phyloP scores from a whole-genome alignment of 1,139 yeast species.

The Scheffersomyces cryptocercus region DNA sequence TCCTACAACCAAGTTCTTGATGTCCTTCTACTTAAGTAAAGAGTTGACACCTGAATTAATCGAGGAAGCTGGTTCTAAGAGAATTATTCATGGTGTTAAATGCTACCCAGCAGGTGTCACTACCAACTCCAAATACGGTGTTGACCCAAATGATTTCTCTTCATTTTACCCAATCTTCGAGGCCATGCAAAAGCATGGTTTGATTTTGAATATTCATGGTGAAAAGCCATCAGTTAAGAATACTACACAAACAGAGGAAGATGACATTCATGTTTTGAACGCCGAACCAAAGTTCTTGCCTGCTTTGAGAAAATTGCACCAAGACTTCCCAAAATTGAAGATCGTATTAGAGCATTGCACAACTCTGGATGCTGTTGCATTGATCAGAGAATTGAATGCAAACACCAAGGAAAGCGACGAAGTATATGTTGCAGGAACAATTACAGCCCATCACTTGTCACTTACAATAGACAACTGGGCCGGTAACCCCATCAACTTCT shows the following conservation, averaged over 20 bases:
- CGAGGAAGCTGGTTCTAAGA: conserved; percentile 70
- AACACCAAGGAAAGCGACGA: conserved; percentile 42
- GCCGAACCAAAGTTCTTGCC: conserved; percentile 95
- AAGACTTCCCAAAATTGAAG: conserved; percentile 81
- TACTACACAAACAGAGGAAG: conserved; percentile 38
- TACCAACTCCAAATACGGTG: conserved; percentile 92
- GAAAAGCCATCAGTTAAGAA: conserved; percentile 72
- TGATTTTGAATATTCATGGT: conserved; percentile 89
- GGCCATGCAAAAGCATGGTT: conserved; percentile 75
- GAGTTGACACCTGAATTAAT: conserved; percentile 85
- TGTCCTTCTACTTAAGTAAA: conserved; percentile 82
- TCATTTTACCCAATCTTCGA: conserved; percentile 85
- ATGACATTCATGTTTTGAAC: conserved; percentile 78
- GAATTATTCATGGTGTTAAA: conserved; percentile 81
- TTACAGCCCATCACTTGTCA: conserved; percentile 92
- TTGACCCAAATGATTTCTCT: conserved; percentile 86
- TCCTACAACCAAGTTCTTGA: conserved; percentile 83
- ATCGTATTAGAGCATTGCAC: conserved; percentile 96
- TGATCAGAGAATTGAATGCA: conserved; percentile 69
- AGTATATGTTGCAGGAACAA: conserved; percentile 80
- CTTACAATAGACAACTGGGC: conserved; percentile 95
- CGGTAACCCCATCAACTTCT: conserved; percentile 89
- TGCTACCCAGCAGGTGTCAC: conserved; percentile 99
- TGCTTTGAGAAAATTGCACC: conserved; percentile 76
- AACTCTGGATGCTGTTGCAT: conserved; percentile 80